Percentiles rank a stretch among this genome's conserved stretches.
phyloP scores from a whole-genome alignment of 75 land plant genomes.

The Isoetes taiwanensis region DNA sequence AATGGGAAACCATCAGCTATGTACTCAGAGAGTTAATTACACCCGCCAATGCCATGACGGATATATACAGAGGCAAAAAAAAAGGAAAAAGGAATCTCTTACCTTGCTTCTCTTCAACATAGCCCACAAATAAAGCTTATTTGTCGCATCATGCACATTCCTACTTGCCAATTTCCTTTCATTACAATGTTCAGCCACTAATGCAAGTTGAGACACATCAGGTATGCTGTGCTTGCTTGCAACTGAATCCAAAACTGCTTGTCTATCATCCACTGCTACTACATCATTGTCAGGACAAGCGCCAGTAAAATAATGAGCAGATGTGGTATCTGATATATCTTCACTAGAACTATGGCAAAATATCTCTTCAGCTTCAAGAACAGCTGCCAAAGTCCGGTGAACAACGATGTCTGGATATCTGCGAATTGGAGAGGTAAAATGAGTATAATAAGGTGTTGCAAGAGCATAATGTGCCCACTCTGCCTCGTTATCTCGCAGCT shows the following conservation, averaged over 20 bases:
- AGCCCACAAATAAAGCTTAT: conserved; percentile 70
- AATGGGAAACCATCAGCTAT: neutral
- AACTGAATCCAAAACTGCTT: conserved; percentile 42
- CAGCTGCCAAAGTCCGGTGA: conserved; percentile 69
- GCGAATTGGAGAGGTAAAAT: conserved; percentile 91
- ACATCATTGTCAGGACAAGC: conserved; percentile 30
- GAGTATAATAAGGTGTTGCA: conserved; percentile 75
- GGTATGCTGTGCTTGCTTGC: conserved; percentile 56
- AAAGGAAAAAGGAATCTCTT: conserved; percentile 1
- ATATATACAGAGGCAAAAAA: neutral
- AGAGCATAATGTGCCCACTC: conserved; percentile 87
- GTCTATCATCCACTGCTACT: conserved; percentile 29
- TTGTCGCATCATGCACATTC: conserved; percentile 62
- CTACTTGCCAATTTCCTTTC: conserved; percentile 60
- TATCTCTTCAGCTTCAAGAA: conserved; percentile 61
- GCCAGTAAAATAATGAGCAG: conserved; percentile 44
- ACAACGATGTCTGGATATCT: conserved; percentile 86
- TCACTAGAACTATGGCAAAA: conserved; percentile 9
- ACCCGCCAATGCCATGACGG: neutral
- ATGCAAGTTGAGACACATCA: conserved; percentile 28
- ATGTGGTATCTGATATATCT: neutral
- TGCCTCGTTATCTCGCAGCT: conserved; percentile 30
- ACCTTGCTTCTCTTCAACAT: conserved; percentile 73
- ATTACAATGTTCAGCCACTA: conserved; percentile 72
- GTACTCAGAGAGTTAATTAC: neutral